Percentiles rank a stretch among this genome's conserved stretches.
These are phyloP conservation scores for Lepraria neglecta DNA, from an alignment of 495 filamentous ascomycete species.

Conservation along the genomic window DNA sequence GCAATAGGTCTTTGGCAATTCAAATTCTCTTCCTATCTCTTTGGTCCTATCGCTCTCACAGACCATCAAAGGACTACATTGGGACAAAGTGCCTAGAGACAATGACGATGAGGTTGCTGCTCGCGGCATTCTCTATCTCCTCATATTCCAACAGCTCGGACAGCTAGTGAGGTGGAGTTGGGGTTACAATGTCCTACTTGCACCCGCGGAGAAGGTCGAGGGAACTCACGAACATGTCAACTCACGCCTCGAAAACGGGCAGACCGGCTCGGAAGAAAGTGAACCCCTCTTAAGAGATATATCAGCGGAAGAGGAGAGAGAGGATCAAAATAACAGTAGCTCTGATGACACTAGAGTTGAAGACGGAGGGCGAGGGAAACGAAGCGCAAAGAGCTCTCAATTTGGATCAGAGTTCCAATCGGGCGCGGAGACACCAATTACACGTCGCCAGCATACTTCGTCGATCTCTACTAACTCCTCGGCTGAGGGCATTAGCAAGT, in stretches of 20 bases:
- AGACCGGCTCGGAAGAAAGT: conserved; percentile 48
- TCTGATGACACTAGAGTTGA: conserved; percentile 26
- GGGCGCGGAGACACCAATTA: conserved; percentile 30
- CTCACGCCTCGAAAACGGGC: conserved; percentile 55
- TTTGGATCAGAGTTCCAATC: conserved; percentile 18
- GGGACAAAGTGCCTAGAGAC: conserved; percentile 82
- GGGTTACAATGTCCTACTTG: conserved; percentile 89
- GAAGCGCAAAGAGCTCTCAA: conserved; percentile 15
- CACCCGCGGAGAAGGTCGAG: conserved; percentile 65
- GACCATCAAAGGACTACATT: conserved; percentile 85
- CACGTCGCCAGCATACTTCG: conserved; percentile 26
- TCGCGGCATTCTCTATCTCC: conserved; percentile 85
- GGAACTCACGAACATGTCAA: conserved; percentile 47
- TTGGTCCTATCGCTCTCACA: conserved; percentile 89
- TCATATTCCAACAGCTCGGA: conserved; percentile 96
- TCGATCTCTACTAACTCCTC: conserved; percentile 23
- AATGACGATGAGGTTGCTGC: conserved; percentile 94
- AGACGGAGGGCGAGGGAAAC: neutral
- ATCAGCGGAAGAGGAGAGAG: conserved; percentile 23
- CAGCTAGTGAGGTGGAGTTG: conserved; percentile 96
- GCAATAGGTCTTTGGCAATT: conserved; percentile 82
- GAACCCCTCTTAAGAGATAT: conserved; percentile 29
- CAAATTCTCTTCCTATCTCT: conserved; percentile 95
- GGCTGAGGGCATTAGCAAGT: neutral
- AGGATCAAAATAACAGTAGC: conserved; percentile 37